Conservation (phyloP, 2,329 filamentous ascomycete species). For the Sclerotinia glacialis region DNA sequence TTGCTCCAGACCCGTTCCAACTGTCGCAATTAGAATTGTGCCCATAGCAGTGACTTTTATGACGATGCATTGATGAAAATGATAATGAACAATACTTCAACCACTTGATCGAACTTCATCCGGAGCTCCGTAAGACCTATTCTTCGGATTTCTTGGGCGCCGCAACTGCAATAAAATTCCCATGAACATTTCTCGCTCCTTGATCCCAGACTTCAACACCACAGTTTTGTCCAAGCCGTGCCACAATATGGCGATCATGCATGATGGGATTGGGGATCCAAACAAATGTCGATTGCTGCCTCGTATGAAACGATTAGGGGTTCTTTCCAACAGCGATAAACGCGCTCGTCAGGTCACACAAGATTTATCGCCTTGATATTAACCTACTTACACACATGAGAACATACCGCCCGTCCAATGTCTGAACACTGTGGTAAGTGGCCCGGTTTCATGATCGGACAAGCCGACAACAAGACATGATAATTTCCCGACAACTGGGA, state of each 20-base stretch:
- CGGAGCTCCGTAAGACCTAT: not conserved
- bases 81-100: not conserved
- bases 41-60: conserved; percentile 6
- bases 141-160: not conserved
- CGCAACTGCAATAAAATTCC: not conserved
- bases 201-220: conserved; percentile 8
- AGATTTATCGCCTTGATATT: not conserved
- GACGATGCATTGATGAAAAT: not conserved
- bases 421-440: not conserved
- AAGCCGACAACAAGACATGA: not conserved
- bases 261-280: conserved; percentile 2
- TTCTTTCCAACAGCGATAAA: not conserved
- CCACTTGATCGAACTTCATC: conserved; percentile 1
- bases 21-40: not conserved
- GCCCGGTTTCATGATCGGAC: not conserved
- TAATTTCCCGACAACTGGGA: conserved; percentile 12
- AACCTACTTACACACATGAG: not conserved
- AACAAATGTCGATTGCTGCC: not conserved
- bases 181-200: not conserved
- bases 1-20: not conserved
- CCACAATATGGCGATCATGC: conserved; percentile 11
- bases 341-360: not conserved
- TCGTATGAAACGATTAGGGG: conserved; percentile 8
- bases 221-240: not conserved
- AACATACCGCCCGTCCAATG: not conserved